Conservation (phyloP, 192 early-diverging fungal species). For the Phycomyces nitens region DNA sequence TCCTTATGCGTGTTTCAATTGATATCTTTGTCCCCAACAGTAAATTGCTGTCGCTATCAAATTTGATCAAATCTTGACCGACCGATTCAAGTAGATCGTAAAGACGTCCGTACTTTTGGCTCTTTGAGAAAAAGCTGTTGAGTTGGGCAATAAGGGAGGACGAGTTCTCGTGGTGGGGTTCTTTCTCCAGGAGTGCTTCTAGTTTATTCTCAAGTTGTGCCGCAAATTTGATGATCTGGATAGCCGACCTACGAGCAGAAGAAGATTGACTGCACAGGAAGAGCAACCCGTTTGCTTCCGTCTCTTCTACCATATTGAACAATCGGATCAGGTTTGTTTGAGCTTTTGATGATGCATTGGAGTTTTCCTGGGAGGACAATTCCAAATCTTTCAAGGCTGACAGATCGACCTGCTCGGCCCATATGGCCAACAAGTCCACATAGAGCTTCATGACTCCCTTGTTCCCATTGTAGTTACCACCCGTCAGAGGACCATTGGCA, state of each 20-base stretch:
- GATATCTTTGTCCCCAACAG: slow-evolving; percentile 40
- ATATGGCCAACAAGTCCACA: slow-evolving; percentile 56
- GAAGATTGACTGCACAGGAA: slow-evolving; percentile 61
- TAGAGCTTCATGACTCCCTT: slow-evolving; percentile 66
- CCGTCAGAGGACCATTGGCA: slow-evolving; percentile 25
- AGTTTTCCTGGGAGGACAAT: slow-evolving; percentile 17
- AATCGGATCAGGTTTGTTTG: slow-evolving; percentile 39
- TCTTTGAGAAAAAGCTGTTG: slow-evolving; percentile 20
- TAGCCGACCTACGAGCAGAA: slow-evolving; percentile 55
- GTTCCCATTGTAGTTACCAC: slow-evolving; percentile 14
- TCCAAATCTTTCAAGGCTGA: slow-evolving; percentile 26
- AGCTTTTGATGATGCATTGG: slow-evolving; percentile 29
- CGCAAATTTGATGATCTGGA: slow-evolving; percentile 55
- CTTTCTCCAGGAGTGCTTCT: slow-evolving; percentile 16
- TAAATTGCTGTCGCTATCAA: slow-evolving; percentile 47
- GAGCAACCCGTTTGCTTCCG: slow-evolving; percentile 71
- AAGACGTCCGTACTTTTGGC: slow-evolving; percentile 27
- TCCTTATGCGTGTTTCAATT: slow-evolving; percentile 36
- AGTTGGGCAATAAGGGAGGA: not conserved
- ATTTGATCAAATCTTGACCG: slow-evolving; percentile 46
- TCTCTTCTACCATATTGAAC: slow-evolving; percentile 55
- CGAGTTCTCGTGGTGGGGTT: not conserved
- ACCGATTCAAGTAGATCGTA: slow-evolving; percentile 34
- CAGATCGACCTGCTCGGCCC: slow-evolving; percentile 47
- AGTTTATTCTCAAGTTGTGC: slow-evolving; percentile 48